phyloP scores from a whole-genome alignment of 257 asterid genomes.

The Solanum sejunctum region DNA sequence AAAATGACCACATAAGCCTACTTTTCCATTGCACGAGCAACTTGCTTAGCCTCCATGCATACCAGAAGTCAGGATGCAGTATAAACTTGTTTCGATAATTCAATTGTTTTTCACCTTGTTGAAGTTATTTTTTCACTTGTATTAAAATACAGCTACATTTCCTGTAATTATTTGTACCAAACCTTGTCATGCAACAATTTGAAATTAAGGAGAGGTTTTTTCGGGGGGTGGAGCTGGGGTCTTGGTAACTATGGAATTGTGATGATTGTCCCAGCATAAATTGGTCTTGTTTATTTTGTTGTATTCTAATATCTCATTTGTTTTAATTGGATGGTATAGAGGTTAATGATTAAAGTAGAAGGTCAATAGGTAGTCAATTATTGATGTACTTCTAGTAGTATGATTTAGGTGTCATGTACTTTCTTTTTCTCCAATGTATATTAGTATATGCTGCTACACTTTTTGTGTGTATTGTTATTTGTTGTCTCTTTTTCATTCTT shows the following conservation, averaged over 20 bases:
- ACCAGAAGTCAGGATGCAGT: background rate
- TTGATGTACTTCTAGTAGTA: background rate
- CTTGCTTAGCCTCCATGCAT: slow-evolving; percentile 43
- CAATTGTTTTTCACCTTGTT: too few species aligned
- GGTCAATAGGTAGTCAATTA: background rate
- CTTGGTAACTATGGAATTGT: background rate
- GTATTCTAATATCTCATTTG: background rate
- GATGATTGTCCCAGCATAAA: background rate
- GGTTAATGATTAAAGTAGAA: background rate
- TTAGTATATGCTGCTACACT: background rate
- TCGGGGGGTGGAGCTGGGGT: background rate
- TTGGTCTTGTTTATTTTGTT: background rate
- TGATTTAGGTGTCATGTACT: background rate
- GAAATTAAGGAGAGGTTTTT: background rate
- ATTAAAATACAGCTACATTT: background rate
- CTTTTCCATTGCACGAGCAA: slow-evolving; percentile 52
- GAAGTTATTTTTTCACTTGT: background rate
- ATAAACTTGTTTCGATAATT: background rate
- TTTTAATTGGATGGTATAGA: background rate
- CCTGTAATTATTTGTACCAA: background rate
- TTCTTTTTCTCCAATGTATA: background rate
- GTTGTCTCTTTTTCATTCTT: too few species aligned
- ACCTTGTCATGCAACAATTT: background rate
- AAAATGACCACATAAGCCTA: slow-evolving; percentile 57
- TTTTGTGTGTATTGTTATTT: too few species aligned